phyloP scores from a whole-genome alignment of 306 rosid species.

The Cucumis sativus region Cucumber_9930_V3 NC_026657.2:6652501-6653000 shows the following conservation, averaged over 20 bases:
- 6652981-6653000: not conserved
- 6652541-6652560: not conserved
- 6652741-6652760: not conserved
- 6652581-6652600: constrained; percentile 55
- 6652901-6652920: not conserved
- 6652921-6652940: not conserved
- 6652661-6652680: constrained; percentile 44
- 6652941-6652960: not conserved
- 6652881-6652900: not conserved
- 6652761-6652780: not conserved
- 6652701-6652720: not conserved
- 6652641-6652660: constrained; percentile 72
- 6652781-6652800: not conserved
- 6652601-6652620: constrained; percentile 44
- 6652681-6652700: constrained; percentile 11
- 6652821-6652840: not conserved
- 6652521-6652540: not conserved
- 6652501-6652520: too few species aligned
- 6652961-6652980: not conserved
- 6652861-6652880: not conserved
- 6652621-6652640: constrained; percentile 68
- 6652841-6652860: not conserved
- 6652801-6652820: not conserved
- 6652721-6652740: not conserved
- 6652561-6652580: not conserved